Conservation (phyloP, 2,329 filamentous ascomycete species). For the Paecilomyces dactylethromorphus region DNA sequence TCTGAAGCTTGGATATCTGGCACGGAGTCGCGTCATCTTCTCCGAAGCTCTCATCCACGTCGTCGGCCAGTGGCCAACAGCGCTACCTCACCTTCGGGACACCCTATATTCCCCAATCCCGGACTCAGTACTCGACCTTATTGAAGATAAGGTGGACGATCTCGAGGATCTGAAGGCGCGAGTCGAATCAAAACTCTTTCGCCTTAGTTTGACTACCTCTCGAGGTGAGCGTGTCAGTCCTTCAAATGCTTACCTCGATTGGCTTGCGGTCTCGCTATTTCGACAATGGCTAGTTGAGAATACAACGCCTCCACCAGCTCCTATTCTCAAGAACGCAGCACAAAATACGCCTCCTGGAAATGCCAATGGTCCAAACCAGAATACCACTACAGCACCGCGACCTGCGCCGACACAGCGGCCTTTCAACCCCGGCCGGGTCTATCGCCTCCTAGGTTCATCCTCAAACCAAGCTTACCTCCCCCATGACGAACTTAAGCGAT, state of each 20-base stretch:
- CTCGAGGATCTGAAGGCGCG: constrained; percentile 74
- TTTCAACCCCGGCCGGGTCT: constrained; percentile 57
- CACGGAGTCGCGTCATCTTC: constrained; percentile 75
- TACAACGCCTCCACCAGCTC: constrained; percentile 63
- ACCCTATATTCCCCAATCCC: constrained; percentile 54
- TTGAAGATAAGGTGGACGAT: constrained; percentile 92
- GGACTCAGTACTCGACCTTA: constrained; percentile 71
- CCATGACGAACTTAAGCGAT: constrained; percentile 85
- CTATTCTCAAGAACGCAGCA: constrained; percentile 35
- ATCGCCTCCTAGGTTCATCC: constrained; percentile 65
- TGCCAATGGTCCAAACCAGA: constrained; percentile 7
- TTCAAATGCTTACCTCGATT: constrained; percentile 74
- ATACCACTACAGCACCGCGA: constrained; percentile 13
- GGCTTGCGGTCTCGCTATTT: constrained; percentile 81
- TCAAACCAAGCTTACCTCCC: constrained; percentile 59
- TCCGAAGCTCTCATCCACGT: constrained; percentile 87
- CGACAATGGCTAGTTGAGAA: constrained; percentile 91
- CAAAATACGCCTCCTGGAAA: constrained; percentile 7
- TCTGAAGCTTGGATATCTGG: constrained; percentile 79
- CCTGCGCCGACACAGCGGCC: constrained; percentile 18
- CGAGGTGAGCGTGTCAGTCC: constrained; percentile 79
- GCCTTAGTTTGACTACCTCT: constrained; percentile 69
- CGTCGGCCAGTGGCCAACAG: constrained; percentile 86
- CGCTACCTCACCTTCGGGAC: constrained; percentile 65
- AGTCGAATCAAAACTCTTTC: constrained; percentile 75